phyloP scores from a whole-genome alignment of 2,329 filamentous ascomycete genomes.

The Penicillium brevicompactum region DNA sequence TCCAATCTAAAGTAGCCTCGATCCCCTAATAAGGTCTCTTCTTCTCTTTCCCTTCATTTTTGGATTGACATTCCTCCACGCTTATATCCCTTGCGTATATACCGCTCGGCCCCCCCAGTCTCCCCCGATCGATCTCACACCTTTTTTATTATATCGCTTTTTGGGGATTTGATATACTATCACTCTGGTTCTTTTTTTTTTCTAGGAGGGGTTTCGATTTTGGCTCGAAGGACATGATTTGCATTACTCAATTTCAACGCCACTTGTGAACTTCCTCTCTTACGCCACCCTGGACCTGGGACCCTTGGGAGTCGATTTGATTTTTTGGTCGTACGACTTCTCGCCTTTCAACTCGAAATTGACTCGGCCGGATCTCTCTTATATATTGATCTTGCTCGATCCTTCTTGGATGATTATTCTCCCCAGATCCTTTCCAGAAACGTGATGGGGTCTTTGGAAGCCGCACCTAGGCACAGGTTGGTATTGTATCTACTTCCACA shows the following conservation, averaged over 20 bases:
- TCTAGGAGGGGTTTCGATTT: conserved; percentile 6
- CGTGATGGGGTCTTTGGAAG: conserved; percentile 45
- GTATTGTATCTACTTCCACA: conserved; percentile 18
- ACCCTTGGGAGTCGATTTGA: conserved; percentile 1
- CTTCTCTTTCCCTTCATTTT: conserved; percentile 18
- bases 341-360: neutral
- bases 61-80: conserved; percentile 34
- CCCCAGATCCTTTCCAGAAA: neutral
- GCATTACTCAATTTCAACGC: conserved; percentile 9
- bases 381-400: neutral
- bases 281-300: conserved; percentile 11
- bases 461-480: conserved; percentile 40
- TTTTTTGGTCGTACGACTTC: conserved; percentile 17
- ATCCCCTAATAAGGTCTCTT: conserved; percentile 14
- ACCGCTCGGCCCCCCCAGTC: conserved; percentile 11
- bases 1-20: conserved; percentile 28
- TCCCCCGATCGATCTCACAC: conserved; percentile 20
- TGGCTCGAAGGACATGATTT: neutral
- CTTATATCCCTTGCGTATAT: conserved; percentile 31
- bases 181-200: neutral
- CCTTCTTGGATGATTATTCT: neutral
- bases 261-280: conserved; percentile 11
- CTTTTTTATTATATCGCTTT: conserved; percentile 7
- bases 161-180: neutral
- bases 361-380: conserved; percentile 11